phyloP scores from a whole-genome alignment of 2,329 filamentous ascomycete genomes.

The Lecanosticta acicola region DNA sequence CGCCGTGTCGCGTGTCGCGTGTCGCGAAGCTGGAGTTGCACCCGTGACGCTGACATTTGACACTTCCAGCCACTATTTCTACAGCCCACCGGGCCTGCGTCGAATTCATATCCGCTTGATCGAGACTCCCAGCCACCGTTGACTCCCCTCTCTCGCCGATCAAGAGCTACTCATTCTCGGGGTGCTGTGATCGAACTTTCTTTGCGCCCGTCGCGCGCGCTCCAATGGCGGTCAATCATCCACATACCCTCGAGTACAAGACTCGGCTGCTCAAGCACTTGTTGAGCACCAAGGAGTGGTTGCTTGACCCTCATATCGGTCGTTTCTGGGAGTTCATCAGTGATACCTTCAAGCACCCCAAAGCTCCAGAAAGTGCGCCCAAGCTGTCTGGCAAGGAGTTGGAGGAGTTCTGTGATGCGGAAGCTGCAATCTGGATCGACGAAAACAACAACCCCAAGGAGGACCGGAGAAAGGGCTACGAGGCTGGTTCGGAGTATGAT shows the following conservation, averaged over 20 bases:
- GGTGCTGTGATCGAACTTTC: too few relatives aligned
- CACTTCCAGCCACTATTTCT: too few relatives aligned
- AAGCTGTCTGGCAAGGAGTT: slow-evolving; percentile 11
- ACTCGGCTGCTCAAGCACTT: slow-evolving; percentile 11
- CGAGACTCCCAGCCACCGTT: not conserved
- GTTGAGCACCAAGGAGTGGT: slow-evolving; percentile 4
- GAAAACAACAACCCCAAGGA: slow-evolving; percentile 10
- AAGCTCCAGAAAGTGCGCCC: slow-evolving; percentile 10
- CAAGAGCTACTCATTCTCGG: too few relatives aligned
- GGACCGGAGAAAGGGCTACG: slow-evolving; percentile 15
- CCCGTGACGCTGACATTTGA: too few relatives aligned
- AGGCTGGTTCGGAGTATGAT: slow-evolving; percentile 18
- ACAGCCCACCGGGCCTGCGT: too few relatives aligned
- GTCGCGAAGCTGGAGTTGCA: not conserved
- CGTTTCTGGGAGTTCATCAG: slow-evolving; percentile 13
- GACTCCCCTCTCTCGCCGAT: not conserved
- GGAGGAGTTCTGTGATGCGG: slow-evolving; percentile 11
- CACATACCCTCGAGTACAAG: slow-evolving; percentile 10
- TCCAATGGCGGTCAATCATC: not conserved
- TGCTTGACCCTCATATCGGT: slow-evolving; percentile 10
- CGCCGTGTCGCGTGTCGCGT: too few relatives aligned
- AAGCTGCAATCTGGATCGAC: slow-evolving; percentile 14
- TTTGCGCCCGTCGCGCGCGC: not conserved
- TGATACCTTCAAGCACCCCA: slow-evolving; percentile 7
- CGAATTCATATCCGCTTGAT: not conserved